Evolutionary conservation across 2,329 filamentous ascomycete species (phyloP).

Genomic region (Fusarium floridanum): DNA sequence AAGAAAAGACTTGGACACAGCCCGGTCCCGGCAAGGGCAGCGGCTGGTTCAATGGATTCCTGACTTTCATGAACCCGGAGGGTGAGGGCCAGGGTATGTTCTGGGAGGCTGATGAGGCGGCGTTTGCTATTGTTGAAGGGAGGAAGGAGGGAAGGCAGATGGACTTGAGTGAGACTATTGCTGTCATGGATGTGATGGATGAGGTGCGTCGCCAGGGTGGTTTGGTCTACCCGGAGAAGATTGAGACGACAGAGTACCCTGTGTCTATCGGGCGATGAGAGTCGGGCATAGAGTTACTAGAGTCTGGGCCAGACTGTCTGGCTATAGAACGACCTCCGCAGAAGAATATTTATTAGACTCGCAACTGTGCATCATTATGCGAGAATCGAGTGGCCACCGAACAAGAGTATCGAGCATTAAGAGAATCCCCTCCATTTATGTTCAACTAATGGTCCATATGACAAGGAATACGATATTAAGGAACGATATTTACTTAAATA

Average conservation of each 20-base stretch:
- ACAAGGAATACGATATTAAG: not conserved
- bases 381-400: too few species aligned
- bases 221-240: constrained; percentile 61
- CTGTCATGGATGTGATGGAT: constrained; percentile 82
- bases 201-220: constrained; percentile 64
- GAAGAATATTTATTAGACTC: not conserved
- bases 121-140: constrained; percentile 78
- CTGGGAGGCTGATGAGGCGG: constrained; percentile 85
- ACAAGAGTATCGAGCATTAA: too few species aligned
- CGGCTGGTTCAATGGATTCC: constrained; percentile 28
- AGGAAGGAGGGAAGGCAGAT: constrained; percentile 78
- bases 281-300: not conserved
- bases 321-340: not conserved
- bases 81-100: constrained; percentile 83
- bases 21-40: constrained; percentile 57
- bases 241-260: constrained; percentile 23
- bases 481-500: not conserved
- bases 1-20: constrained; percentile 63
- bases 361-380: too few species aligned
- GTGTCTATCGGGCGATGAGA: not conserved
- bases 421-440: not conserved
- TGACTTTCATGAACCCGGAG: constrained; percentile 53
- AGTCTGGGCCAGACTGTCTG: not conserved
- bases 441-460: not conserved
- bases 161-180: constrained; percentile 79